Evolutionary conservation across 2,329 filamentous ascomycete species (phyloP), one percentile per base, ranked within the genome.

Genomic region (Eurotiales sp.): DNA sequence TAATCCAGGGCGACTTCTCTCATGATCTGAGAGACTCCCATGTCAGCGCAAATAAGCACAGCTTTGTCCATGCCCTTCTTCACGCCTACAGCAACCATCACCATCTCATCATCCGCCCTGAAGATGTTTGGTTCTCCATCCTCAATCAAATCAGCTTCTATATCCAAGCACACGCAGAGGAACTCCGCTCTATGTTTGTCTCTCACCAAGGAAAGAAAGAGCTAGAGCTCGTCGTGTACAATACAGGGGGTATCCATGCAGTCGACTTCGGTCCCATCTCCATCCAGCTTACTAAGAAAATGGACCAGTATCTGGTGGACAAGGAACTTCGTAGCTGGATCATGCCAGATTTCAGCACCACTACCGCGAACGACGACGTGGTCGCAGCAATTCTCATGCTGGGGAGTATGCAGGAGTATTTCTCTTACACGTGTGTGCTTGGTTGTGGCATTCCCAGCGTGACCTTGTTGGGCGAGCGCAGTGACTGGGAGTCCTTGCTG

Each of bases 91-190:
- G 10, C 40, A 1, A 55, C 29, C 58, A 79, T 50, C 71, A 75
- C 47, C 69, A 78, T 51, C 68, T 81, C 0, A 61, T 59, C 2
- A 62, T 80, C 41, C 72, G 77, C 1, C 77, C 78, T 0, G 77
- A 82, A 23, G 78, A 81, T 52, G 59, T 80, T 14, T 81, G 77
- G 78, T 67, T 79, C 40, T 63, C 76, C 5, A 78, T 81, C 54
- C 58, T 81, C 0, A 65, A 69, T 0, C 77, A 81, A 54, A 56
- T 80, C 1, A 72, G 66, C 56, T 63, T 71, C 50, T 77, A 69
- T 55, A 63, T 81, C 57, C 77, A 78, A 45, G 67, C 60, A 1
- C 63, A 79, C 53, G 66, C 74, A 3, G 72, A 79, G 54, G 61
- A 72, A n/a, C 61, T 80, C 5, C 66, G 74, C 10, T 52, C 52